Conservation (phyloP, 371 early-diverging fungal species). For the Mucor mucedo region DNA sequence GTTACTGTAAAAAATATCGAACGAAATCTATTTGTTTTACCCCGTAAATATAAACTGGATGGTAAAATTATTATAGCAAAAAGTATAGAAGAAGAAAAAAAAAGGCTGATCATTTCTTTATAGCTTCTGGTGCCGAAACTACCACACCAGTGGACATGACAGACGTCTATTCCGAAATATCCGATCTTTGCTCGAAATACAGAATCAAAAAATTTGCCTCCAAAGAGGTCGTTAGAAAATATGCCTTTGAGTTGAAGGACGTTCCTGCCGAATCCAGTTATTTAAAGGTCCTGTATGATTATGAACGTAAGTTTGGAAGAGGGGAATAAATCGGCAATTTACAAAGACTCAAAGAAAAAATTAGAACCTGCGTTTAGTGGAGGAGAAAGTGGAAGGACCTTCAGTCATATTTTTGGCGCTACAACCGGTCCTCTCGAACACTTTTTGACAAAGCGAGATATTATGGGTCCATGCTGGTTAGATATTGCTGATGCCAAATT, state of each 20-base stretch:
- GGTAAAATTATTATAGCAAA: constrained; percentile 25
- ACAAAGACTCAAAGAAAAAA: neutral
- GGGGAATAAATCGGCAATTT: too few species aligned
- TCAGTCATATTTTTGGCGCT: constrained; percentile 89
- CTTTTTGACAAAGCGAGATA: constrained; percentile 88
- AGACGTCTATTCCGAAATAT: constrained; percentile 82
- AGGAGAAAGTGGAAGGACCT: constrained; percentile 78
- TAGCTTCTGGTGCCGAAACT: constrained; percentile 59
- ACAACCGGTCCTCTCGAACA: constrained; percentile 91
- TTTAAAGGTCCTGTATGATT: constrained; percentile 87
- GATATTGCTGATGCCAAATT: constrained; percentile 56
- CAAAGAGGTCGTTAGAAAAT: constrained; percentile 80
- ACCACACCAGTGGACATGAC: constrained; percentile 62
- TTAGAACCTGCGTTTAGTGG: constrained; percentile 73
- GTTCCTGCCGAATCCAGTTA: constrained; percentile 86
- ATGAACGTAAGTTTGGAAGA: constrained; percentile 47
- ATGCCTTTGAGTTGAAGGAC: constrained; percentile 90
- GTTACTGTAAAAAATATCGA: constrained; percentile 79
- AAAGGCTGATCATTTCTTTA: neutral
- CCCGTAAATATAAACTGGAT: constrained; percentile 66
- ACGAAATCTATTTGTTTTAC: constrained; percentile 89
- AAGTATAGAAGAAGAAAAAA: too few species aligned
- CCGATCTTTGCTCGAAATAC: constrained; percentile 56
- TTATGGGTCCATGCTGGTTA: constrained; percentile 99
- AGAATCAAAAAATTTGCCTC: constrained; percentile 63